A percentile compares a stretch with the other conserved stretches of the same genome.
These are phyloP conservation scores for Colletotrichum lini DNA, from an alignment of 2,329 filamentous ascomycete species.

Conservation along the genomic window DNA sequence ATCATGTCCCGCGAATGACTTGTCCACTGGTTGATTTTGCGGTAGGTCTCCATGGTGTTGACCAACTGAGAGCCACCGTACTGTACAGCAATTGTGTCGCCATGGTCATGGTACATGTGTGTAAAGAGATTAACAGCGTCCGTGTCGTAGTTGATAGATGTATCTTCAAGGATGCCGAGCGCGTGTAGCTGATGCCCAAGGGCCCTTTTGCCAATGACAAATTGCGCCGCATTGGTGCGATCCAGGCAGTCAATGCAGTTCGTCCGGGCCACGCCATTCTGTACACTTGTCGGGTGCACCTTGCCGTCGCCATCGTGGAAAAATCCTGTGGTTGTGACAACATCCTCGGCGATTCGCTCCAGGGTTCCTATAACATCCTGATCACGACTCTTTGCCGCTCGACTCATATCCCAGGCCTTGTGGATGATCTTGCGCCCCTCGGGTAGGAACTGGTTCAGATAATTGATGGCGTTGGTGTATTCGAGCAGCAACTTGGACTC, in stretches of 20 bases:
- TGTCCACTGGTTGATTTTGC: constrained; percentile 99
- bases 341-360: constrained; percentile 89
- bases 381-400: constrained; percentile 91
- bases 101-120: constrained; percentile 98
- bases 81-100: constrained; percentile 97
- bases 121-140: constrained; percentile 97
- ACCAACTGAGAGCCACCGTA: constrained; percentile 98
- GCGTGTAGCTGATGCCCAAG: constrained; percentile 93
- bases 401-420: constrained; percentile 98
- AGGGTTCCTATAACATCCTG: constrained; percentile 95
- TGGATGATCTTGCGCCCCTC: constrained; percentile 89
- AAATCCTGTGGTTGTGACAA: constrained; percentile 89
- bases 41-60: constrained; percentile 99
- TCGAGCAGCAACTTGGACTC: constrained; percentile 93
- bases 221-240: constrained; percentile 96
- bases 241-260: constrained; percentile 99
- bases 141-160: constrained; percentile 90
- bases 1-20: constrained; percentile 99
- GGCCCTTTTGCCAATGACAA: constrained; percentile 95
- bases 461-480: constrained; percentile 88
- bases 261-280: constrained; percentile 93
- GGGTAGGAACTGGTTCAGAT: constrained; percentile 95
- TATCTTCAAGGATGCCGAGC: constrained; percentile 85
- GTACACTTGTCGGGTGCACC: constrained; percentile 76
- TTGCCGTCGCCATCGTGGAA: constrained; percentile 91